These are phyloP conservation scores for Celoporthe dispersa DNA, from an alignment of 2,329 filamentous ascomycete genomes.

Conservation along the genomic window DNA sequence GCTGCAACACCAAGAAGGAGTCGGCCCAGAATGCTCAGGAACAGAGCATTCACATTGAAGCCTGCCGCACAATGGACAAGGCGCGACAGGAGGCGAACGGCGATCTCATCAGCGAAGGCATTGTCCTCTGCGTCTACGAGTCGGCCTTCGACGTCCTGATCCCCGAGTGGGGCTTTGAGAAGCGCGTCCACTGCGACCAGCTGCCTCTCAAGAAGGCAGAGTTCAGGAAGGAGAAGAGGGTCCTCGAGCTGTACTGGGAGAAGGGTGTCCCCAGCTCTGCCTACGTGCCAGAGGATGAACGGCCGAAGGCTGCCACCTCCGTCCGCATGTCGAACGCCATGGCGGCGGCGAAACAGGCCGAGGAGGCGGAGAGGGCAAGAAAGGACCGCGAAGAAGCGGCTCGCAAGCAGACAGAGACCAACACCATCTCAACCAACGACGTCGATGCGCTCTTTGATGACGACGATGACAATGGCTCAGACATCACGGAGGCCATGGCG, in stretches of 20 bases:
- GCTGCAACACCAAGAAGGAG: constrained; percentile 99
- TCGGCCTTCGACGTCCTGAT: constrained; percentile 98
- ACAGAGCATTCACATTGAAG: constrained; percentile 98
- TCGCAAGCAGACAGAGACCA: constrained; percentile 91
- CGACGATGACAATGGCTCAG: constrained; percentile 84
- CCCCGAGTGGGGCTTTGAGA: constrained; percentile 98
- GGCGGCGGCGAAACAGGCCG: constrained; percentile 77
- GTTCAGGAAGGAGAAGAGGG: constrained; percentile 92
- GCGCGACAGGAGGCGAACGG: constrained; percentile 83
- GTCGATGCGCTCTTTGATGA: constrained; percentile 96
- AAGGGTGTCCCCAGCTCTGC: constrained; percentile 97
- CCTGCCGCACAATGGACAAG: constrained; percentile 94
- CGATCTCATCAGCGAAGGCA: constrained; percentile 92
- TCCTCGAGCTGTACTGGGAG: constrained; percentile 98
- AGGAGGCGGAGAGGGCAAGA: constrained; percentile 78
- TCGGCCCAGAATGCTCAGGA: constrained; percentile 97
- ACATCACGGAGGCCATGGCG: constrained; percentile 87
- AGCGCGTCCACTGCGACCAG: constrained; percentile 98
- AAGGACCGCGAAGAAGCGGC: constrained; percentile 90
- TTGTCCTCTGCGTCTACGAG: constrained; percentile 96
- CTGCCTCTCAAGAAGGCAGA: constrained; percentile 98
- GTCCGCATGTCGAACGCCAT: constrained; percentile 76
- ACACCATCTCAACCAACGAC: constrained; percentile 90
- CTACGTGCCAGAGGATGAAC: constrained; percentile 95
- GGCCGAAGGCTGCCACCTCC: constrained; percentile 79